Conservation (phyloP, 2,329 filamentous ascomycete genomes). For the Trichoderma sp. region DNA sequence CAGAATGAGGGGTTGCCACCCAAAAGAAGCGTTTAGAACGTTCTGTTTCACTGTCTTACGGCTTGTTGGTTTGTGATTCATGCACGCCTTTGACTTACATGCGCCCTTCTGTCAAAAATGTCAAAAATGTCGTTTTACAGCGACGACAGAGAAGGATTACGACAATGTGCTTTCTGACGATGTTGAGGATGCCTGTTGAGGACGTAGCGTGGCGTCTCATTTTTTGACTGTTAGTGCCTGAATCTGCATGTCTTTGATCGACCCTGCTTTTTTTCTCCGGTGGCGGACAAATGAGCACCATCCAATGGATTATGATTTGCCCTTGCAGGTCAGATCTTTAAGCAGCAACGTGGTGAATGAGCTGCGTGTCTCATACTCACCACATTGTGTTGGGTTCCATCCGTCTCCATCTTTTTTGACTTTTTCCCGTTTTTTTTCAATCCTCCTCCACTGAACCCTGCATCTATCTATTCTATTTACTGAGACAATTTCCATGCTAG, state of each 20-base stretch:
- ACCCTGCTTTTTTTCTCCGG: background rate
- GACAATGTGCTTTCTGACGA: background rate
- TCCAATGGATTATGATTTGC: background rate
- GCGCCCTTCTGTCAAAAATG: background rate
- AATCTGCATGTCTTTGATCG: background rate
- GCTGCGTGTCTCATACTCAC: background rate
- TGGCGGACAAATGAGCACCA: slow-evolving; percentile 1
- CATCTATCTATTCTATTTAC: background rate
- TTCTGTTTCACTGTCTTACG: background rate
- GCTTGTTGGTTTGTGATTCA: background rate
- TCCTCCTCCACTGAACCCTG: too few relatives aligned
- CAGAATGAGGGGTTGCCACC: background rate
- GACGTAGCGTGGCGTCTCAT: background rate
- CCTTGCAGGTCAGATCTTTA: background rate
- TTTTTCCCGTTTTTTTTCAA: background rate
- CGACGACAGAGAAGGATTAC: background rate
- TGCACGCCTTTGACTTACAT: background rate
- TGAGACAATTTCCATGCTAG: background rate
- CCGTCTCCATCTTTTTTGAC: background rate
- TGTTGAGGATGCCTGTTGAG: background rate
- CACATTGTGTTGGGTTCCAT: background rate
- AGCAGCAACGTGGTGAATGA: background rate
- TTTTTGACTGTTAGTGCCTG: background rate
- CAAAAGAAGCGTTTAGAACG: slow-evolving; percentile 3
- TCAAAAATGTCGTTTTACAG: background rate